phyloP scores from a whole-genome alignment of 2,329 filamentous ascomycete genomes.

The Botryotinia convoluta region DNA sequence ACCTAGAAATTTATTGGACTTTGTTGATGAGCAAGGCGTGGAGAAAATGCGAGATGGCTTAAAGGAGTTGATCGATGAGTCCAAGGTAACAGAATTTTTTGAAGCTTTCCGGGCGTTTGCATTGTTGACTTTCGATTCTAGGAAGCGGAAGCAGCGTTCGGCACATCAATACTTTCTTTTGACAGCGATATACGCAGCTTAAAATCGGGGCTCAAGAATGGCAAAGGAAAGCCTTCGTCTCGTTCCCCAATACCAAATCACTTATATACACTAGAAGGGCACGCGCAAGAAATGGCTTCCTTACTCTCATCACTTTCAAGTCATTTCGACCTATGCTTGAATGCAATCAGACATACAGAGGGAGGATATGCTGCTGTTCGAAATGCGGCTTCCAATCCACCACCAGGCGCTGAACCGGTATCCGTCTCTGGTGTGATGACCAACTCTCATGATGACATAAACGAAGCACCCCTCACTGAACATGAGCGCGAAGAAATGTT shows the following conservation, averaged over 20 bases:
- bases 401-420: slow-evolving; percentile 49
- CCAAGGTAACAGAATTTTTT: slow-evolving; percentile 51
- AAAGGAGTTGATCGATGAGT: slow-evolving; percentile 67
- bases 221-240: slow-evolving; percentile 37
- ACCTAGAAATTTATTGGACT: slow-evolving; percentile 67
- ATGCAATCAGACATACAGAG: slow-evolving; percentile 86
- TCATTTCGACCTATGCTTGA: slow-evolving; percentile 92
- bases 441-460: slow-evolving; percentile 51
- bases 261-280: slow-evolving; percentile 45
- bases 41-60: slow-evolving; percentile 62
- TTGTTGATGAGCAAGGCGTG: slow-evolving; percentile 71
- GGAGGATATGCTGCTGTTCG: slow-evolving; percentile 69
- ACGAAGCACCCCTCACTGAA: slow-evolving; percentile 65
- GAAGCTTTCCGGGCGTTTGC: neutral
- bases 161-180: slow-evolving; percentile 65
- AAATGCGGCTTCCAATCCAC: slow-evolving; percentile 62
- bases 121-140: slow-evolving; percentile 32
- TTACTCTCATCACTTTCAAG: slow-evolving; percentile 76
- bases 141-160: slow-evolving; percentile 68
- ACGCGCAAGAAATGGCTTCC: slow-evolving; percentile 79
- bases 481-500: slow-evolving; percentile 82
- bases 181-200: slow-evolving; percentile 70
- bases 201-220: slow-evolving; percentile 44
- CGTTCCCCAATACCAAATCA: slow-evolving; percentile 44
- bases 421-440: slow-evolving; percentile 65